Base-by-base conservation (phyloP, 2,329 filamentous ascomycete genomes). In the Mollisia scopiformis region DNA sequence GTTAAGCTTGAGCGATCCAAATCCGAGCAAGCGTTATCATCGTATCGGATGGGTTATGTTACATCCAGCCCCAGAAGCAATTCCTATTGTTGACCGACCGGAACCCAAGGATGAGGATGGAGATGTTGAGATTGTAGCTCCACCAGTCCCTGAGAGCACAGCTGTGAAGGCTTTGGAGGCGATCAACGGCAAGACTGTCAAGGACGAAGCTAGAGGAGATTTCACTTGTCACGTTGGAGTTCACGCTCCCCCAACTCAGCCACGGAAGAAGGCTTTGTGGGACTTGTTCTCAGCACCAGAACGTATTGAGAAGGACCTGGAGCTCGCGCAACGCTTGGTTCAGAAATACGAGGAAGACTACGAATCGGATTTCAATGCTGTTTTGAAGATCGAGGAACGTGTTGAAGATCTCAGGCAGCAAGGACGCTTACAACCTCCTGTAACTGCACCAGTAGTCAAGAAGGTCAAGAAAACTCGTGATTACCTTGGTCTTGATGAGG, bases 41-140 rank as follows among this genome's bases (percentile, higher is more conserved):
- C 89, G 95, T 23, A 98, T 99, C 75, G 95, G 95, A 23, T 99
- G 96, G 94, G 96, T 99, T 62, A 95, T 98, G 84, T 83, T 99
- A 10, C 90, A 98, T 71, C 90, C 92, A 16, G 87, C 87, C 14
- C 82, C 89, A 0, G 91, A 96, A 58, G 81, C 84, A 23, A 78
- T 83, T 6, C 80, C 84, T 50, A 82, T 87, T 13, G 79, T 88
- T 62, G 91, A 96, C 68, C 84, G 88, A 63, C 82, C 85, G n/a
- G 90, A 95, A 67, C 84, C 85, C 13, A 87, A 90, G 66, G 84
- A 85, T 58, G 82, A 83, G 14, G 85, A 86, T 49, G 84, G 88
- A 65, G 84, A 84, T 57, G 82, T 82, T 11, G 84, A 86, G 49
- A 82, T 86, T 31, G 78, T 83, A 21, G 75, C 76, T 30, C 69